Conservation (phyloP, 768 basidiomycete species). For the Clitopilus passeckerianus region DNA sequence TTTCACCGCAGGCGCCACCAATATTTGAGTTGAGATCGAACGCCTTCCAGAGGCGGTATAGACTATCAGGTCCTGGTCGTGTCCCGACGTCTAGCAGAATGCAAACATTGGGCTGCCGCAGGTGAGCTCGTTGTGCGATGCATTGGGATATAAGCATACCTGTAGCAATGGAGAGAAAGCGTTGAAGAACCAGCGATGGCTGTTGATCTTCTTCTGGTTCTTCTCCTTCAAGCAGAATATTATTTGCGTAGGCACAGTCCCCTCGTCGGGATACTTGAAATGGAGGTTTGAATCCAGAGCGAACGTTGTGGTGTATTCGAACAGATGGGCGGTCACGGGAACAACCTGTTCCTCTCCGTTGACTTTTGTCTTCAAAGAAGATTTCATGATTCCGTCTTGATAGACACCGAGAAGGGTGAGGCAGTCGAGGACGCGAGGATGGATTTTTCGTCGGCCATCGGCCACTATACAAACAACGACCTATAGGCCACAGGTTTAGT, state of each 20-base stretch:
- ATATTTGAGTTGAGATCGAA: constrained; percentile 91
- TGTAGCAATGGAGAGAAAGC: constrained; percentile 82
- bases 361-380: constrained; percentile 52
- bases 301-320: constrained; percentile 85
- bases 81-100: constrained; percentile 94
- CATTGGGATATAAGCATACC: constrained; percentile 30
- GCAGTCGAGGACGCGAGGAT: constrained; percentile 83
- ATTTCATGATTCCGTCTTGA: constrained; percentile 39
- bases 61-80: constrained; percentile 78
- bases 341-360: constrained; percentile 45
- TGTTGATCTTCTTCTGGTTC: constrained; percentile 97
- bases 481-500: constrained; percentile 24
- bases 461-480: constrained; percentile 92
- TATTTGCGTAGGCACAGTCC: constrained; percentile 91
- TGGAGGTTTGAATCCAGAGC: constrained; percentile 74
- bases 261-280: constrained; percentile 88
- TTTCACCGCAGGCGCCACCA: constrained; percentile 96
- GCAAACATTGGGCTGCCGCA: constrained; percentile 79
- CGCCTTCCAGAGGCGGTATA: constrained; percentile 95
- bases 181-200: constrained; percentile 97
- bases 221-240: constrained; percentile 90
- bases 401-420: constrained; percentile 92
- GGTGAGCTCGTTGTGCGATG: not conserved
- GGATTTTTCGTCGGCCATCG: constrained; percentile 78
- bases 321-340: constrained; percentile 50